Conservation (phyloP, 495 filamentous ascomycete species). For the Daldinia concentrica region DNA sequence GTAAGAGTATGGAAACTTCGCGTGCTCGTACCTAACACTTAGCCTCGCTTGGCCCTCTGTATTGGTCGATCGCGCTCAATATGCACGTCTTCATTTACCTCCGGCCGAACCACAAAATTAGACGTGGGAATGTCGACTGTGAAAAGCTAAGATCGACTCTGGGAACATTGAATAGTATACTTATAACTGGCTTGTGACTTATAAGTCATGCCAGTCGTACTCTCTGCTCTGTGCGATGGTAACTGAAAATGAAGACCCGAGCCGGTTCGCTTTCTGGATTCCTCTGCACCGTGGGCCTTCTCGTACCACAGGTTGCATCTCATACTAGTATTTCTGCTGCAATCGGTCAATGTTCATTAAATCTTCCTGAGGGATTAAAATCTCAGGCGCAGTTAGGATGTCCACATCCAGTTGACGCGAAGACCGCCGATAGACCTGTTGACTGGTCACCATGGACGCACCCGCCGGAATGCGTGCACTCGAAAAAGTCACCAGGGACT, state of each 20-base stretch:
- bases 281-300: conserved; percentile 7
- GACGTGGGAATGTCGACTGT: conserved; percentile 5
- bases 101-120: conserved; percentile 13
- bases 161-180: background rate
- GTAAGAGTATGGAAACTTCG: background rate
- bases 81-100: conserved; percentile 11
- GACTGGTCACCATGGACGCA: conserved; percentile 53
- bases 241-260: conserved; percentile 25
- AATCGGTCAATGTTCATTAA: conserved; percentile 20
- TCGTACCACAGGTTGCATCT: background rate
- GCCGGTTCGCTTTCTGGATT: background rate
- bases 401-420: conserved; percentile 39
- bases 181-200: conserved; percentile 9
- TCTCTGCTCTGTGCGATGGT: conserved; percentile 7
- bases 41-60: conserved; percentile 23
- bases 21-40: conserved; percentile 6
- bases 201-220: background rate
- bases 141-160: conserved; percentile 26
- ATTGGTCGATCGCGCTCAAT: conserved; percentile 19
- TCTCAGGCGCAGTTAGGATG: conserved; percentile 35
- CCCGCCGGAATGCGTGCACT: conserved; percentile 44
- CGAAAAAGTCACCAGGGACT: conserved; percentile 9
- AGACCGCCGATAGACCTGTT: conserved; percentile 21
- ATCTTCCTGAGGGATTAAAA: conserved; percentile 27
- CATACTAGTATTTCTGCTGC: conserved; percentile 8